Evolutionary conservation across 1,139 yeast genomes (phyloP).

Genomic region (Geotrichum cucujoidarum): DNA sequence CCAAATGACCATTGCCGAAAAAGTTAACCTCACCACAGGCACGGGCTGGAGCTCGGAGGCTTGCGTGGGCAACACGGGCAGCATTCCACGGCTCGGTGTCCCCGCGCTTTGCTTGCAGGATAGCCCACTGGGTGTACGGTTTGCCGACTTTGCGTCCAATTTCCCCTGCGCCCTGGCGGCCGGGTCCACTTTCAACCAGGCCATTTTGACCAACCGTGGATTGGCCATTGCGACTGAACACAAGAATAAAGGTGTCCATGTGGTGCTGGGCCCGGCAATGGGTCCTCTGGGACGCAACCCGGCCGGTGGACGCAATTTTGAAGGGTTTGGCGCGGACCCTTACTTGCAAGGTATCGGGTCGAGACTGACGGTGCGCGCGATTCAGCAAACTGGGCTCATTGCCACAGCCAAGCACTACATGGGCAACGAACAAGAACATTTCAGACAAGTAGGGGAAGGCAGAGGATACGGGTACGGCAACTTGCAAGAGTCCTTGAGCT

Average conservation of each 20-base stretch:
- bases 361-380: conserved; percentile 50
- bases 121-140: conserved; percentile 60
- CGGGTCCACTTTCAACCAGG: conserved; percentile 55
- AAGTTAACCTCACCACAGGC: conserved; percentile 62
- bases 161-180: conserved; percentile 59
- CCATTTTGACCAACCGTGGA: conserved; percentile 50
- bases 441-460: conserved; percentile 57
- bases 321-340: conserved; percentile 61
- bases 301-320: conserved; percentile 64
- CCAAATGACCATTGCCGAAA: conserved; percentile 54
- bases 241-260: conserved; percentile 54
- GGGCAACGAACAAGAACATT: conserved; percentile 62
- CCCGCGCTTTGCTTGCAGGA: conserved; percentile 60
- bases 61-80: conserved; percentile 61
- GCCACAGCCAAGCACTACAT: conserved; percentile 53
- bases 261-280: conserved; percentile 56
- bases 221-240: conserved; percentile 56
- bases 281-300: conserved; percentile 65
- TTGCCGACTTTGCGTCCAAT: conserved; percentile 52
- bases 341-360: conserved; percentile 56
- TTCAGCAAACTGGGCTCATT: conserved; percentile 55
- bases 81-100: conserved; percentile 52
- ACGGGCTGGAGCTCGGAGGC: conserved; percentile 62
- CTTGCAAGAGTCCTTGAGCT: conserved; percentile 25
- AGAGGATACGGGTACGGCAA: conserved; percentile 40